These are phyloP conservation scores for Panicum miliaceum DNA, from an alignment of 176 grass and related monocot species.

Conservation along the genomic window DNA sequence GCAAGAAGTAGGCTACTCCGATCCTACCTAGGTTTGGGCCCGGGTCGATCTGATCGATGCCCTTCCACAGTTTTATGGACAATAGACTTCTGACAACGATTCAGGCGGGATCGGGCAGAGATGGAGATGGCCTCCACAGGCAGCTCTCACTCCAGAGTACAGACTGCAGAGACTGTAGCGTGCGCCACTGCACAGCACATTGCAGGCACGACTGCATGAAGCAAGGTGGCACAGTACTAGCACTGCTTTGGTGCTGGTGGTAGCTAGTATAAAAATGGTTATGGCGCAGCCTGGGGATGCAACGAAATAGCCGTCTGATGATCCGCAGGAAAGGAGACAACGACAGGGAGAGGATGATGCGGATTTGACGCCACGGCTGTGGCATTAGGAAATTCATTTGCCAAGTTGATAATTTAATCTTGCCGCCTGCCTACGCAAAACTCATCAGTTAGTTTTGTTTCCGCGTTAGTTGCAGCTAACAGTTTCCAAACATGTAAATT, in stretches of 20 bases:
- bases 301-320: not conserved
- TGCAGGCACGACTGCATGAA: not conserved
- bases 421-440: too few relatives aligned
- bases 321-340: not conserved
- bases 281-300: not conserved
- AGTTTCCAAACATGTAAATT: too few relatives aligned
- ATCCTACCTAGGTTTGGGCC: not conserved
- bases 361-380: not conserved
- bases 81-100: constrained; percentile 15
- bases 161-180: not conserved
- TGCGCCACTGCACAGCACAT: not conserved
- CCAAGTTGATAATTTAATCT: not conserved
- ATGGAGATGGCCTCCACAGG: not conserved
- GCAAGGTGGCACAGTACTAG: not conserved
- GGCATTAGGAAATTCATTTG: not conserved
- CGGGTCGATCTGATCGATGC: not conserved
- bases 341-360: not conserved
- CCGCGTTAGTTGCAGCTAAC: too few relatives aligned
- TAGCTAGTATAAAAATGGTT: not conserved
- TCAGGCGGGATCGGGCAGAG: not conserved
- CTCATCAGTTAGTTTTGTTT: too few relatives aligned
- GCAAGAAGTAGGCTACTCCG: not conserved
- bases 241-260: not conserved
- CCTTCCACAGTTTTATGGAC: not conserved
- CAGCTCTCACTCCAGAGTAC: not conserved